Percentiles rank a stretch among this genome's conserved stretches.
These are phyloP conservation scores for Penstemon newberryi DNA, from an alignment of 257 asterid genomes.

Conservation along the genomic window DNA sequence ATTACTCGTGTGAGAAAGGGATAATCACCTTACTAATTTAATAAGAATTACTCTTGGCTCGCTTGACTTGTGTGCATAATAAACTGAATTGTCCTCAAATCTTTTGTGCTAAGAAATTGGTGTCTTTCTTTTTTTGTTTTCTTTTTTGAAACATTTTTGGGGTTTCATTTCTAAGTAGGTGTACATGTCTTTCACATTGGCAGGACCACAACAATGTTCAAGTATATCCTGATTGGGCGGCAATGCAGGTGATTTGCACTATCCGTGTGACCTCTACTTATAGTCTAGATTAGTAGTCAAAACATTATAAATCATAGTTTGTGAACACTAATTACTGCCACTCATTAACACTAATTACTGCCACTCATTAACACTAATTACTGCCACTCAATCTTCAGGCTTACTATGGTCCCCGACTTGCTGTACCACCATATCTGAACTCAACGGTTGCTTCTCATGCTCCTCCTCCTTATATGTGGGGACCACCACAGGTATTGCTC, in stretches of 20 bases:
- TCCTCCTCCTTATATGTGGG: conserved; percentile 94
- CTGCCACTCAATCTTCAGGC: conserved; percentile 51
- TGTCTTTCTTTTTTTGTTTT: conserved; percentile 3
- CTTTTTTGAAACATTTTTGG: neutral
- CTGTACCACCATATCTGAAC: conserved; percentile 86
- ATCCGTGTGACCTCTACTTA: neutral
- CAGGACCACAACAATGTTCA: conserved; percentile 84
- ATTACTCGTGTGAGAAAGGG: neutral
- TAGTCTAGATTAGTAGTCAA: neutral
- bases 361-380: conserved; percentile 4
- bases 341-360: neutral
- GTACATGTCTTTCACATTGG: conserved; percentile 32
- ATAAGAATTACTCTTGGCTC: conserved; percentile 2
- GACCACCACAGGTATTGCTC: conserved; percentile 80
- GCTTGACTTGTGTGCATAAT: neutral
- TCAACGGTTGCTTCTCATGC: conserved; percentile 77
- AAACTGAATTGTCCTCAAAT: neutral
- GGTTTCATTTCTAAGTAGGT: conserved; percentile 28
- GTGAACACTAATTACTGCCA: neutral
- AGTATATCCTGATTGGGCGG: conserved; percentile 91
- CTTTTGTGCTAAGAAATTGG: neutral
- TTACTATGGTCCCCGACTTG: conserved; percentile 88
- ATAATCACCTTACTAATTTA: conserved; percentile 1
- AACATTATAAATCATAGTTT: neutral
- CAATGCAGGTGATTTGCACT: conserved; percentile 71